Conservation (phyloP, 2,329 filamentous ascomycete genomes). For the Monosporascus sp. region DNA sequence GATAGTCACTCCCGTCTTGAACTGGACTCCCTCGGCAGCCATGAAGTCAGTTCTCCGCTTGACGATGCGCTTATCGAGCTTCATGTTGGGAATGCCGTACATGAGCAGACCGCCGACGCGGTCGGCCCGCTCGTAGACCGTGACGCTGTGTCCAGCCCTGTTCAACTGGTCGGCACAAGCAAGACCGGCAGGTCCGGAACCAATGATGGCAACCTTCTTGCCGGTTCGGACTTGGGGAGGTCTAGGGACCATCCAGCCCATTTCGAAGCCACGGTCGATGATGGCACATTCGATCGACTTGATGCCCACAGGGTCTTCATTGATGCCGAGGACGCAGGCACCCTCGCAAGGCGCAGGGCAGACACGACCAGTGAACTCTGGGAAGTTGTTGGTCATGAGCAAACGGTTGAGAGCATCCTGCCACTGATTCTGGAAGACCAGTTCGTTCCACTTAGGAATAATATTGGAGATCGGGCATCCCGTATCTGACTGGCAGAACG, state of each 20-base stretch:
- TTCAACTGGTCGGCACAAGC: constrained; percentile 91
- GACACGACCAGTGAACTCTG: constrained; percentile 94
- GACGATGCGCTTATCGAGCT: constrained; percentile 95
- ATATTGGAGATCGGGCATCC: constrained; percentile 97
- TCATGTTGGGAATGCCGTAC: constrained; percentile 99
- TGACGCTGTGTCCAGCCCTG: constrained; percentile 81
- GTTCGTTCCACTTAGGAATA: constrained; percentile 93
- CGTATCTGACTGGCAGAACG: constrained; percentile 94
- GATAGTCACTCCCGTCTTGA: constrained; percentile 71
- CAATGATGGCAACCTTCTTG: constrained; percentile 83
- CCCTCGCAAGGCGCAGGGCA: constrained; percentile 96
- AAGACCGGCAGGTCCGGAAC: constrained; percentile 87
- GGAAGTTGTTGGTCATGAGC: constrained; percentile 97
- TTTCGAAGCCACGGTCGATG: constrained; percentile 94
- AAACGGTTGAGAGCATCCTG: constrained; percentile 85
- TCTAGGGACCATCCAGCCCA: constrained; percentile 91
- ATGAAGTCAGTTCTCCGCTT: constrained; percentile 95
- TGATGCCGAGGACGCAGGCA: constrained; percentile 92
- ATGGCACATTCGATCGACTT: constrained; percentile 98
- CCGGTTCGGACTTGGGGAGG: constrained; percentile 76
- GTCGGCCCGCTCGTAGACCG: constrained; percentile 88
- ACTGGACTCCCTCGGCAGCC: constrained; percentile 79
- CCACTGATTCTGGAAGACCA: constrained; percentile 76
- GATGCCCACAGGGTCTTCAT: constrained; percentile 94
- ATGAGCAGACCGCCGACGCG: constrained; percentile 87